A percentile compares a stretch with the other conserved stretches of the same genome.
phyloP scores from a whole-genome alignment of 169 alveolate genomes.

The Toxoplasma gondii region DNA sequence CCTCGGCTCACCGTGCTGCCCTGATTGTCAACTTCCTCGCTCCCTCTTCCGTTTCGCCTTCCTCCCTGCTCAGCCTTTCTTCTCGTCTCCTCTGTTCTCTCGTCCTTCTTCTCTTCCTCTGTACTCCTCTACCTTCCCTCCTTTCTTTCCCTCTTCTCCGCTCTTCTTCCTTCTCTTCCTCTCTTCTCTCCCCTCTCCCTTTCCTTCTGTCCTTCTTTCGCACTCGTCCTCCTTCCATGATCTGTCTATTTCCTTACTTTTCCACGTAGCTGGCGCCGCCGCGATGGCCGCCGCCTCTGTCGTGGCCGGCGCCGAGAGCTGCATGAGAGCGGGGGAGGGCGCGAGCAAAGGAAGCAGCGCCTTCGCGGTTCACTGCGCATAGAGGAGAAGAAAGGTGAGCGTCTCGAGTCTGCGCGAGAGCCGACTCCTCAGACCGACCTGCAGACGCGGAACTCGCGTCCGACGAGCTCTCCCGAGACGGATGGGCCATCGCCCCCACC shows the following conservation, averaged over 20 bases:
- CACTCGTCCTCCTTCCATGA: too few relatives aligned
- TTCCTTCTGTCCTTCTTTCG: too few relatives aligned
- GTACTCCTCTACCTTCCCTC: too few relatives aligned
- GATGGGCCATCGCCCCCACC: neutral
- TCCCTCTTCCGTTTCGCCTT: too few relatives aligned
- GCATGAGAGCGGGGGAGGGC: neutral
- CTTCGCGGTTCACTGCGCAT: neutral
- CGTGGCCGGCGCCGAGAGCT: neutral
- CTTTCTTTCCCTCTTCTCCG: too few relatives aligned
- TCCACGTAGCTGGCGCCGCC: conserved; percentile 1
- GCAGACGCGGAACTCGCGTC: neutral
- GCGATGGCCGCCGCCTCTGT: neutral
- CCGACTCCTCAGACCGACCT: neutral
- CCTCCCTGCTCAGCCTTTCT: too few relatives aligned
- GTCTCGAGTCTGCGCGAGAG: neutral
- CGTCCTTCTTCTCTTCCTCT: too few relatives aligned
- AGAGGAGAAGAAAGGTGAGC: neutral
- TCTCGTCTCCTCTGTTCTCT: too few relatives aligned
- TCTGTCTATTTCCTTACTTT: neutral
- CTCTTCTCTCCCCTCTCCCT: too few relatives aligned
- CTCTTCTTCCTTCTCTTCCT: too few relatives aligned
- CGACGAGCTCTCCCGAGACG: neutral
- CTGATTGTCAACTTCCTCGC: too few relatives aligned
- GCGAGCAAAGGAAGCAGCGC: neutral
- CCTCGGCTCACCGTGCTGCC: too few relatives aligned